These are phyloP conservation scores for Mycena citricolor DNA, from an alignment of 1,284 basidiomycete species.

Conservation along the genomic window DNA sequence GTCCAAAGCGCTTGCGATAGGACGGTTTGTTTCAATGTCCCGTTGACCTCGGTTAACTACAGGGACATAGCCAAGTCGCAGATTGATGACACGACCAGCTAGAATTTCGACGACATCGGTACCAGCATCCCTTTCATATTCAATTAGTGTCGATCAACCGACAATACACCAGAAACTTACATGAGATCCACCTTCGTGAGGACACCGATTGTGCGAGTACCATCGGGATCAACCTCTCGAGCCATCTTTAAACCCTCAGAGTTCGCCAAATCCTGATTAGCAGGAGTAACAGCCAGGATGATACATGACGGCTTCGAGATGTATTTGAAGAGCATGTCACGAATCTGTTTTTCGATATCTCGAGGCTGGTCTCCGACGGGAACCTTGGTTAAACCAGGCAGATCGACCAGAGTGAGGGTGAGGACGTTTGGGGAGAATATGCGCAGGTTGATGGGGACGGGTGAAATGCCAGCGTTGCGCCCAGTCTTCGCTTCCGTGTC, in stretches of 20 bases:
- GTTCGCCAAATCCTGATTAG: constrained; percentile 97
- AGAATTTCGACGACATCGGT: constrained; percentile 99
- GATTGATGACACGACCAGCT: constrained; percentile 92
- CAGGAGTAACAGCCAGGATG: constrained; percentile 93
- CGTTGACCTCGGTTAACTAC: constrained; percentile 97
- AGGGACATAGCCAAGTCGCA: constrained; percentile 95
- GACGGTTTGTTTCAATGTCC: constrained; percentile 89
- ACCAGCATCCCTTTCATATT: constrained; percentile 78
- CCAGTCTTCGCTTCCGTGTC: constrained; percentile 99
- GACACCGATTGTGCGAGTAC: constrained; percentile 94
- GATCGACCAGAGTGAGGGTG: constrained; percentile 94
- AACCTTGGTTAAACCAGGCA: constrained; percentile 95
- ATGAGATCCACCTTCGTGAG: constrained; percentile 98
- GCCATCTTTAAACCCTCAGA: constrained; percentile 97
- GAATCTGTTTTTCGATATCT: constrained; percentile 97
- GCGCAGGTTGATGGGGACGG: constrained; percentile 94
- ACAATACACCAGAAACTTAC: constrained; percentile 44
- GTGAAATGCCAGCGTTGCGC: constrained; percentile 95
- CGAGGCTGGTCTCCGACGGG: constrained; percentile 97
- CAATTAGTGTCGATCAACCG: constrained; percentile 9
- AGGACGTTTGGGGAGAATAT: constrained; percentile 97
- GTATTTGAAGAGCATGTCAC: constrained; percentile 95
- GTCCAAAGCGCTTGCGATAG: constrained; percentile 85
- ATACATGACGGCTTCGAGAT: constrained; percentile 91
- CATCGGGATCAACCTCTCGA: constrained; percentile 95